These are phyloP conservation scores for Podospora pseudopauciseta DNA, from an alignment of 495 filamentous ascomycete genomes.

Conservation along the genomic window DNA sequence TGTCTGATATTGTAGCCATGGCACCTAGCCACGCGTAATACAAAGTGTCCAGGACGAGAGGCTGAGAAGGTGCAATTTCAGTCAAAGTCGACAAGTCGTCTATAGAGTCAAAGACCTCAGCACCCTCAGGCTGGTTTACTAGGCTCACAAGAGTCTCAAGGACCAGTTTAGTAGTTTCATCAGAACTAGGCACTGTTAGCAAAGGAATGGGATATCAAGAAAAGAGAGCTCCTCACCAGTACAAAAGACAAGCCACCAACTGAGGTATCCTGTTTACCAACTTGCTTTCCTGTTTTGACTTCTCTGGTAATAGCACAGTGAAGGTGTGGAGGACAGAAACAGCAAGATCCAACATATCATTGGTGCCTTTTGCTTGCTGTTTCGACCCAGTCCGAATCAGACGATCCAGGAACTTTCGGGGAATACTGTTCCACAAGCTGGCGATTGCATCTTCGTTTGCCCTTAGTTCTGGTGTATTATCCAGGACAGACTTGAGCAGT, in stretches of 20 bases:
- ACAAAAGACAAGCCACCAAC: slow-evolving; percentile 46
- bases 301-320: slow-evolving; percentile 46
- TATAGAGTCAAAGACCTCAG: slow-evolving; percentile 42
- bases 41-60: slow-evolving; percentile 50
- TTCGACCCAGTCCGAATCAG: slow-evolving; percentile 50
- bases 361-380: slow-evolving; percentile 26
- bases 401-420: slow-evolving; percentile 57
- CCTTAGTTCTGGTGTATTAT: slow-evolving; percentile 48
- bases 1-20: slow-evolving; percentile 24
- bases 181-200: slow-evolving; percentile 37
- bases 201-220: not conserved
- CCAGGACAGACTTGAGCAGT: slow-evolving; percentile 56
- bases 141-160: slow-evolving; percentile 54
- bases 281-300: slow-evolving; percentile 38
- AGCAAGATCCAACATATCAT: slow-evolving; percentile 58
- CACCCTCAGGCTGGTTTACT: slow-evolving; percentile 44
- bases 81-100: slow-evolving; percentile 49
- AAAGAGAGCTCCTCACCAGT: slow-evolving; percentile 42
- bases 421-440: slow-evolving; percentile 52
- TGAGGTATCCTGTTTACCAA: slow-evolving; percentile 48
- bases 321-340: slow-evolving; percentile 60
- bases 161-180: slow-evolving; percentile 47
- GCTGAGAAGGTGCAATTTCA: slow-evolving; percentile 50
- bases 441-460: slow-evolving; percentile 35
- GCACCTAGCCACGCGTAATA: slow-evolving; percentile 49